These are phyloP conservation scores for Ceratopteris richardii DNA, from an alignment of 75 land plant genomes.

Conservation along the genomic window DNA sequence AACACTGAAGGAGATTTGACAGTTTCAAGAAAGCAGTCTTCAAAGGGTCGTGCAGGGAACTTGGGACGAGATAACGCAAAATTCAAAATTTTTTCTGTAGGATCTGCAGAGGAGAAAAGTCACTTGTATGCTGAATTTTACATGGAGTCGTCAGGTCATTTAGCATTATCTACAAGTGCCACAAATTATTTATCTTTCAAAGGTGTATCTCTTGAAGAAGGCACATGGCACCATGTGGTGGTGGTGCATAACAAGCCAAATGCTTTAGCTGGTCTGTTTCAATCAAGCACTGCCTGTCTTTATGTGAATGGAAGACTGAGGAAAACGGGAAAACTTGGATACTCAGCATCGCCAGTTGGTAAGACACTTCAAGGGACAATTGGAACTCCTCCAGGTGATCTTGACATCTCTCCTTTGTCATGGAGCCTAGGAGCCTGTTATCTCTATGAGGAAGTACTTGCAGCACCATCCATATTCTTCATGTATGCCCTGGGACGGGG, in stretches of 20 bases:
- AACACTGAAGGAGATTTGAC: constrained; percentile 13
- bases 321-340: constrained; percentile 93
- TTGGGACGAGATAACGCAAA: constrained; percentile 11
- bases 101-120: constrained; percentile 59
- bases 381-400: constrained; percentile 54
- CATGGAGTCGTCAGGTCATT: constrained; percentile 68
- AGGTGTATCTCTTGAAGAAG: constrained; percentile 74
- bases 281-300: constrained; percentile 84
- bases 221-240: constrained; percentile 86
- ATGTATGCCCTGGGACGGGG: constrained; percentile 88
- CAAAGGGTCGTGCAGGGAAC: constrained; percentile 17
- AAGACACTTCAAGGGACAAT: constrained; percentile 79
- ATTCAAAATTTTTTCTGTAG: constrained; percentile 82
- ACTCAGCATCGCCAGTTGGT: constrained; percentile 80
- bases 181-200: constrained; percentile 65
- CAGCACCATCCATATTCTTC: constrained; percentile 73
- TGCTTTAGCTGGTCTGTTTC: constrained; percentile 96
- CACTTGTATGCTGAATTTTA: constrained; percentile 67
- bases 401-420: constrained; percentile 43
- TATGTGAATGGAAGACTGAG: constrained; percentile 86
- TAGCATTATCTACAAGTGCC: constrained; percentile 83
- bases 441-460: constrained; percentile 91
- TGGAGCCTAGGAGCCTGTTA: constrained; percentile 90
- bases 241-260: constrained; percentile 97
- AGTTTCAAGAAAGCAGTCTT: constrained; percentile 14